phyloP scores from a whole-genome alignment of 1,284 basidiomycete species.

The Peniophora sp. region DNA sequence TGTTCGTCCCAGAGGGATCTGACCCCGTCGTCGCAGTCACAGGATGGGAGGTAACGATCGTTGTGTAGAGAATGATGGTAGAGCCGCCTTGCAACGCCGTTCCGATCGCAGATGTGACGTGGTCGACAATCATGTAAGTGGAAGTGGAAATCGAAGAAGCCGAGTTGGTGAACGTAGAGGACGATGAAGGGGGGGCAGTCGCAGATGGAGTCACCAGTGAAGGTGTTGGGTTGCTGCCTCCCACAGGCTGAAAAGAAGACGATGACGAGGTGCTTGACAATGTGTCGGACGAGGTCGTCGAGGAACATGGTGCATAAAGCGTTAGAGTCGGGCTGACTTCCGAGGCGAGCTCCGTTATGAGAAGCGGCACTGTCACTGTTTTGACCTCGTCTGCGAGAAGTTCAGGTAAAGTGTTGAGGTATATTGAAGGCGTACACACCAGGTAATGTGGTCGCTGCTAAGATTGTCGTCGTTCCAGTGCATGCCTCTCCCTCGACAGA shows the following conservation, averaged over 20 bases:
- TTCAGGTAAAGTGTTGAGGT: background rate
- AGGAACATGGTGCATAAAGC: constrained; percentile 25
- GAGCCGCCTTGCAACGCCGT: no score
- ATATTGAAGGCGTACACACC: constrained; percentile 18
- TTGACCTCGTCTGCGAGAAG: constrained; percentile 21
- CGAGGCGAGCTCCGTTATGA: constrained; percentile 22
- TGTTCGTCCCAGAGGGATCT: constrained; percentile 8
- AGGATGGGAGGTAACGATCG: no score
- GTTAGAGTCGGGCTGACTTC: constrained; percentile 28
- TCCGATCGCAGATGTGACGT: no score
- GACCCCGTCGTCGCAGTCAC: constrained; percentile 3
- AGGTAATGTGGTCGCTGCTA: constrained; percentile 20
- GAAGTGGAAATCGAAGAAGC: background rate
- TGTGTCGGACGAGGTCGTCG: constrained; percentile 6
- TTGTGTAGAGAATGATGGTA: no score
- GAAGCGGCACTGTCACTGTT: constrained; percentile 26
- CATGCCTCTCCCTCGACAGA: constrained; percentile 18
- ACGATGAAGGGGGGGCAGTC: background rate
- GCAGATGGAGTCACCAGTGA: background rate
- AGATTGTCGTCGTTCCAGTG: constrained; percentile 17
- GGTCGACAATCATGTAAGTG: no score
- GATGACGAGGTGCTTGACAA: constrained; percentile 3
- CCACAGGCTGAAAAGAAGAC: background rate
- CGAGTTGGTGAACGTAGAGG: background rate
- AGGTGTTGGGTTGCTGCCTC: background rate